These are phyloP conservation scores for Terfezia claveryi DNA, from an alignment of 495 filamentous ascomycete genomes.

Conservation along the genomic window DNA sequence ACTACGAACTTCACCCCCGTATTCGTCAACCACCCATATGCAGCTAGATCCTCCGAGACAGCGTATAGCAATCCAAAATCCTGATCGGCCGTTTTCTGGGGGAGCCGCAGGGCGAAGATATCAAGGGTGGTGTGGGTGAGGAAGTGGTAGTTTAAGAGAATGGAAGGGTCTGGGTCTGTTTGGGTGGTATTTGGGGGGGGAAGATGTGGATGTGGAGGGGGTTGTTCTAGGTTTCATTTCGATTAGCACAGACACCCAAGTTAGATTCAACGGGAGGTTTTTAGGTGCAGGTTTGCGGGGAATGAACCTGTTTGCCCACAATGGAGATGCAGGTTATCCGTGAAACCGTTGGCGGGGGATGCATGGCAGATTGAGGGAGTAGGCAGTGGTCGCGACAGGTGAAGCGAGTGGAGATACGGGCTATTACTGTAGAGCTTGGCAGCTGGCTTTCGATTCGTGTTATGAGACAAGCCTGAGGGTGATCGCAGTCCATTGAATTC, in stretches of 20 bases:
- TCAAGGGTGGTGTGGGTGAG: constrained; percentile 78
- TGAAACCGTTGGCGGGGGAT: not conserved
- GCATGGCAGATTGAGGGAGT: not conserved
- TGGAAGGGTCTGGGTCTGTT: not conserved
- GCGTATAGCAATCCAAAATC: constrained; percentile 84
- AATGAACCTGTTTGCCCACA: not conserved
- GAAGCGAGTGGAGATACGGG: no score
- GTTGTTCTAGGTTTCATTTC: not conserved
- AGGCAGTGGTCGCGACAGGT: no score
- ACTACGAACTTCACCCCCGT: constrained; percentile 77
- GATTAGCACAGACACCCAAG: not conserved
- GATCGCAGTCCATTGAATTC: no score
- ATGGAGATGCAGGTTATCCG: not conserved
- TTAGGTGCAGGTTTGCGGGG: not conserved
- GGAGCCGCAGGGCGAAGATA: constrained; percentile 63
- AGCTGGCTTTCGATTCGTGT: no score
- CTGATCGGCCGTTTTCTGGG: constrained; percentile 43
- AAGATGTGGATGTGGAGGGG: not conserved
- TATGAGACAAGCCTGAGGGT: no score
- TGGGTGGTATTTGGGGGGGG: not conserved
- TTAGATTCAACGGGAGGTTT: no score
- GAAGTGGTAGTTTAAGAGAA: constrained; percentile 61
- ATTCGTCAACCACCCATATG: constrained; percentile 94
- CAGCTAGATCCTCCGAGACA: constrained; percentile 72
- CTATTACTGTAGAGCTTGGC: no score